phyloP scores from a whole-genome alignment of 2,329 filamentous ascomycete genomes.

The Aspergillus candidus region DNA sequence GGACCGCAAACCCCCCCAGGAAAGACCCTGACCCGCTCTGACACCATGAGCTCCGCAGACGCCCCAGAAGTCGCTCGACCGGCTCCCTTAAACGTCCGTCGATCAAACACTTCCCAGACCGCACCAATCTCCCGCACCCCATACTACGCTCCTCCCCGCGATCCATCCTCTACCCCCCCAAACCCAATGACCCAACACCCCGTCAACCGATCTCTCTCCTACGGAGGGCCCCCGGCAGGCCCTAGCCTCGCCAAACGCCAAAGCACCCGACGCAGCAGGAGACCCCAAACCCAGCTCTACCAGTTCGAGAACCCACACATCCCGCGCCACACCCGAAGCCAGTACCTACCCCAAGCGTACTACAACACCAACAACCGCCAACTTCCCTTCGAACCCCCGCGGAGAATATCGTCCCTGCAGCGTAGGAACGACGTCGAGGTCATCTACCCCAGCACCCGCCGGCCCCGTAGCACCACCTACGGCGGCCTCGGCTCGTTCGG shows the following conservation, averaged over 20 bases:
- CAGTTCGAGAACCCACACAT: constrained; percentile 21
- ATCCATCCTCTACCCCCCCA: constrained; percentile 19
- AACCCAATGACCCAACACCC: constrained; percentile 7
- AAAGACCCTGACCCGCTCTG: constrained; percentile 16
- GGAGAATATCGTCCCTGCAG: constrained; percentile 16
- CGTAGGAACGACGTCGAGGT: constrained; percentile 30
- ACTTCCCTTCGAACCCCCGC: constrained; percentile 15
- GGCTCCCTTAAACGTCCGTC: constrained; percentile 20
- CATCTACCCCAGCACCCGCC: constrained; percentile 30
- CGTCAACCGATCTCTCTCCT: constrained; percentile 6
- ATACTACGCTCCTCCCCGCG: constrained; percentile 21
- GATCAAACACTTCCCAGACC: constrained; percentile 20
- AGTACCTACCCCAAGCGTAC: constrained; percentile 20
- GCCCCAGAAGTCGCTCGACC: constrained; percentile 29
- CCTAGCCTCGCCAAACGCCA: constrained; percentile 9
- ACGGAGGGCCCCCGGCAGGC: constrained; percentile 6
- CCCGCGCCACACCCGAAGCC: constrained; percentile 25
- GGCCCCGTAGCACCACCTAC: constrained; percentile 29
- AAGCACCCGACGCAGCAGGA: constrained; percentile 8
- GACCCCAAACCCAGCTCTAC: constrained; percentile 14
- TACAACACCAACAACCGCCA: constrained; percentile 12
- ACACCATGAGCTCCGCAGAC: constrained; percentile 30
- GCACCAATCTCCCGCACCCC: constrained; percentile 10
- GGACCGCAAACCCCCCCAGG: background rate
- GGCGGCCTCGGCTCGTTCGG: constrained; percentile 16